Percentiles rank a stretch among this genome's conserved stretches.
Evolutionary conservation across 306 rosid genomes (phyloP).

Genomic region (Biancaea sappan): DNA sequence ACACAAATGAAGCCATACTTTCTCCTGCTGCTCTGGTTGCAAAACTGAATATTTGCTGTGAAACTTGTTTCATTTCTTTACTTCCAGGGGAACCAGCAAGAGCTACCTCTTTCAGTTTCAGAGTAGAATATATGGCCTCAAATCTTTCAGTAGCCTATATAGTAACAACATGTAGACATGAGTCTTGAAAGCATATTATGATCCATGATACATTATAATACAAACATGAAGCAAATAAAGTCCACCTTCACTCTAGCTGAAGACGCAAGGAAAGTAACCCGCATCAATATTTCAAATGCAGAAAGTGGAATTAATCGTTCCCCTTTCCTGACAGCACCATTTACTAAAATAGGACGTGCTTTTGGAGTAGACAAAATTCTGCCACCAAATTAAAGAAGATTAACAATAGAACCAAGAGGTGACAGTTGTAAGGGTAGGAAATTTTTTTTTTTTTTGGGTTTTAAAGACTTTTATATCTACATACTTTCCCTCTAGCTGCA

Average conservation of each 20-base stretch:
- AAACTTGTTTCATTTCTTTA: conserved; percentile 8
- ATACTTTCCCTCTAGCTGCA: conserved; percentile 91
- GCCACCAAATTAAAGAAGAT: conserved; percentile 36
- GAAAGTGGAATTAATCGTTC: conserved; percentile 69
- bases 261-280: conserved; percentile 55
- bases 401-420: too few species aligned
- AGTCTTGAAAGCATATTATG: conserved; percentile 1
- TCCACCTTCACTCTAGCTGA: conserved; percentile 30
- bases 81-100: conserved; percentile 53
- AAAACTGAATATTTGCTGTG: conserved; percentile 46
- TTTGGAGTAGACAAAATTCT: conserved; percentile 83
- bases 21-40: conserved; percentile 79
- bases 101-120: conserved; percentile 86
- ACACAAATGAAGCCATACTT: conserved; percentile 49
- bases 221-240: not conserved
- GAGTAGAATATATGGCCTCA: conserved; percentile 73
- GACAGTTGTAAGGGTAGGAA: too few species aligned
- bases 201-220: not conserved
- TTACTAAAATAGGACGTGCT: conserved; percentile 68
- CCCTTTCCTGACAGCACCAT: conserved; percentile 54
- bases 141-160: conserved; percentile 94
- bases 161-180: conserved; percentile 31
- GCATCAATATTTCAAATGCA: conserved; percentile 56
- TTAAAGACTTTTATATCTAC: conserved; percentile 16
- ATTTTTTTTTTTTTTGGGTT: too few species aligned